Base-by-base conservation (phyloP, 23 red algal genomes). In the Gracilaria vermiculophylla region DNA sequence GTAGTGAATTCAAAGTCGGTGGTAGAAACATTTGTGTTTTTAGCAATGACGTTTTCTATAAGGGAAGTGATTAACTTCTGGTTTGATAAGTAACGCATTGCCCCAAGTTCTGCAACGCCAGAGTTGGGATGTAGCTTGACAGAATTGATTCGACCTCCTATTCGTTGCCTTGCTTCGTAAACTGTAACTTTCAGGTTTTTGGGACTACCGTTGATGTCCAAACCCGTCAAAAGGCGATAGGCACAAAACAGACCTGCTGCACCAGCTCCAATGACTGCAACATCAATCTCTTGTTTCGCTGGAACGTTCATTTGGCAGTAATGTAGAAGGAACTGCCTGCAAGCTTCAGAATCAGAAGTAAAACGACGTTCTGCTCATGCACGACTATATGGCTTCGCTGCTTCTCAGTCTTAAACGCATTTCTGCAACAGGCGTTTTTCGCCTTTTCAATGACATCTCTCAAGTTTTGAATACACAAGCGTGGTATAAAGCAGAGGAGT, bases 161-260 rank as follows among this genome's bases (percentile, higher is more conserved):
- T n/a, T 49, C 72, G 43, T 11, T 50, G 43, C 11, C 20, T 24
- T 5, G 72, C 72, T 77, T 77, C 72, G 17, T 28, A 77, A 13
- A 77, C 31, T 20, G 72, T 42, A 50, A 77, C 40, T 12, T 51
- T 77, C 0, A 49, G 17, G 50, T 8, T 49, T 50, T 44, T 44
- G 7, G 72, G 72, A 77, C 14, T 49, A 23, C 23, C 5, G n/a
- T 47, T 12, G n/a, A 20, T 4, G 40, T 77, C 12, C 9, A 20
- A 10, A 4, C 20, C 50, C 72, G 35, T 53, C 24, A 77, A 41
- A 17, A 77, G 40, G 43, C 72, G 43, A 53, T 77, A 77, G 12
- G 72, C 43, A 42, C 43, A 77, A 77, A 50, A 77, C 40, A 77
- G 72, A 32, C 72, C 72, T 49, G 72, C 72, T 15, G 72, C 72